Evolutionary conservation across 768 basidiomycete species (phyloP), one percentile per base, ranked within the genome.

Genomic region (Phylloporus sp.): DNA sequence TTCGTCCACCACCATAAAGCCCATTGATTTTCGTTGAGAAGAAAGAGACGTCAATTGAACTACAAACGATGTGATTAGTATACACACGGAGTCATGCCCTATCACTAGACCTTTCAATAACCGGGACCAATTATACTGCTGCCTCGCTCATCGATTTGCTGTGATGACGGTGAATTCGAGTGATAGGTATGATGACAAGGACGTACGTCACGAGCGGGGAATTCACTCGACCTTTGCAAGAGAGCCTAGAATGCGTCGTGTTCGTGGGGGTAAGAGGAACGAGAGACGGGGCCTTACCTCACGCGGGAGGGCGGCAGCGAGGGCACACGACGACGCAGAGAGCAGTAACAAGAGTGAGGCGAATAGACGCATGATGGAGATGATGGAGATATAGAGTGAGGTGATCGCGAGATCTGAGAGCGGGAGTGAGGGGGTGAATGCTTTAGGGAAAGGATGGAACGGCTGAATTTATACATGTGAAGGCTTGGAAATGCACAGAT

Each of bases 291-390:
- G 26, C 47, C 51, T 31, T 45, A 49, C 58, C 29, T 57, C 38
- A 15, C 32, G 54, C 20, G 58, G 52, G n/a, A 62, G 24, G 23
- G 46, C 42, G 5, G 24, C 42, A n/a, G 55, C 48, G 14, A 57
- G 24, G n/a, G 31, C 43, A 26, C 39, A 48, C 0, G 50, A 53
- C 0, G 38, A 38, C 5, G 50, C 43, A 0, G 61, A 53, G 49
- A 62, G 52, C 36, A 58, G 2, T 9, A 46, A 23, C 15, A 52
- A 5, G 38, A 52, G 4, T 14, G 50, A 28, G 29, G 38, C 1
- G 3, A 42, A 45, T 4, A 55, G 7, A 36, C 58, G 61, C 61
- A 62, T 62, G 38, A 18, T 27, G 22, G 17, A 18, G 15, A 15
- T 7, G 21, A n/a, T 40, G 29, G 15, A 13, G 27, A 10, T 31